Conservation (phyloP, 192 early-diverging fungal genomes). For the Haplosporangium gracile region DNA sequence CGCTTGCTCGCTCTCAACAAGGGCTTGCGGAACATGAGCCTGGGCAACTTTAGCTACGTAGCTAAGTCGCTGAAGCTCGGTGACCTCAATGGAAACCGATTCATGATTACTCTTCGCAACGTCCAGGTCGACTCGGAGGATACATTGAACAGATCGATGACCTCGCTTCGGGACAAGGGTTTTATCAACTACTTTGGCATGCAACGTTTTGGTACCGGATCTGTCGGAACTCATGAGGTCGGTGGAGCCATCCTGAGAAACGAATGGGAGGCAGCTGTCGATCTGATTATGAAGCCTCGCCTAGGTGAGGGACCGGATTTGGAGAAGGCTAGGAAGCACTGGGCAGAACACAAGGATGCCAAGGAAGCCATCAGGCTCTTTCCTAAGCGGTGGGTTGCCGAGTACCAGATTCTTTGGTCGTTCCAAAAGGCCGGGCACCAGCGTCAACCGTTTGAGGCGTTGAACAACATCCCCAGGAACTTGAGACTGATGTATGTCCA, state of each 20-base stretch:
- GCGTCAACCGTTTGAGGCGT: slow-evolving; percentile 70
- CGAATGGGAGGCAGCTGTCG: slow-evolving; percentile 79
- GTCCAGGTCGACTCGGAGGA: slow-evolving; percentile 64
- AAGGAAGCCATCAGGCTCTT: slow-evolving; percentile 70
- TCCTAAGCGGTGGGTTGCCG: slow-evolving; percentile 78
- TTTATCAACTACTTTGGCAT: slow-evolving; percentile 99
- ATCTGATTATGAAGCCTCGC: slow-evolving; percentile 89
- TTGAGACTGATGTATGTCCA: slow-evolving; percentile 94
- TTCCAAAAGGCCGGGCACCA: slow-evolving; percentile 63
- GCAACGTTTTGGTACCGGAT: slow-evolving; percentile 96
- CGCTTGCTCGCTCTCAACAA: slow-evolving; percentile 69
- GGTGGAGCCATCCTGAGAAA: slow-evolving; percentile 82
- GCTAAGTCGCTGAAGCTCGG: slow-evolving; percentile 80
- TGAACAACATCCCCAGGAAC: slow-evolving; percentile 86
- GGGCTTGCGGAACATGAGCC: slow-evolving; percentile 62
- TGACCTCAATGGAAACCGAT: slow-evolving; percentile 91
- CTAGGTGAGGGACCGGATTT: slow-evolving; percentile 76
- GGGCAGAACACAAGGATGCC: slow-evolving; percentile 75
- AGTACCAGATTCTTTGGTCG: slow-evolving; percentile 75
- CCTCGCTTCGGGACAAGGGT: slow-evolving; percentile 76
- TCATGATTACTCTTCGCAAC: slow-evolving; percentile 82
- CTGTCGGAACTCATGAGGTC: slow-evolving; percentile 83
- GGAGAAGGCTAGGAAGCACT: slow-evolving; percentile 74
- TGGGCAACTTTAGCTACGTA: slow-evolving; percentile 87
- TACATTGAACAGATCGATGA: slow-evolving; percentile 68